phyloP scores from a whole-genome alignment of 108 stramenopile species.

The Fragilaria radians region DNA sequence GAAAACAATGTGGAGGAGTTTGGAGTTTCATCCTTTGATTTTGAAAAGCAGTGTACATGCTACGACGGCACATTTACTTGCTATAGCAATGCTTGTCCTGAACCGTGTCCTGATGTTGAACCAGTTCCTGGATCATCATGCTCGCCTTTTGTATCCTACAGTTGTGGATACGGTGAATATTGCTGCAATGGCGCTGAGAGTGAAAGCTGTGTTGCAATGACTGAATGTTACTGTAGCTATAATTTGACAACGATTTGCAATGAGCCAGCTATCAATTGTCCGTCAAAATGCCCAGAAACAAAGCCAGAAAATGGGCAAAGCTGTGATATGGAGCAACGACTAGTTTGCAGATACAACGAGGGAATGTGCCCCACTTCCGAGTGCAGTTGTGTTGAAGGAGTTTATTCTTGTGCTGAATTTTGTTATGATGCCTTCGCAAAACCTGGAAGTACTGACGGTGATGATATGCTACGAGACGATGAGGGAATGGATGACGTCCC shows the following conservation, averaged over 20 bases:
- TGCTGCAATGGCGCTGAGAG: neutral
- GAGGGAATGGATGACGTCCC: too few species aligned
- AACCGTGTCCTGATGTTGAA: neutral
- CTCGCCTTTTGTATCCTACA: neutral
- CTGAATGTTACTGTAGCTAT: neutral
- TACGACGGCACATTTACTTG: neutral
- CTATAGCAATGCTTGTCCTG: neutral
- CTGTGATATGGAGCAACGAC: neutral
- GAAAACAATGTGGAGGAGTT: neutral
- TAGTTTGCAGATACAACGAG: neutral
- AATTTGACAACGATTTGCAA: neutral
- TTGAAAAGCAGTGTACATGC: neutral
- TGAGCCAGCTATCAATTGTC: neutral
- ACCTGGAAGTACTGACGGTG: too few species aligned
- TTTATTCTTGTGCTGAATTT: neutral
- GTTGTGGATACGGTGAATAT: neutral
- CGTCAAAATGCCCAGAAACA: neutral
- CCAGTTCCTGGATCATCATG: neutral
- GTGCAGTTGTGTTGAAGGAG: neutral
- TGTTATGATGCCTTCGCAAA: too few species aligned
- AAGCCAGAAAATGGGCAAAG: neutral
- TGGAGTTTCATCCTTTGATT: neutral
- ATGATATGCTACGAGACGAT: too few species aligned
- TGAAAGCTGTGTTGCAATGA: neutral
- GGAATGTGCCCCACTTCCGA: neutral